Base-by-base conservation (phyloP, 1,139 yeast genomes). In the Nakaseomyces delphensis region DNA sequence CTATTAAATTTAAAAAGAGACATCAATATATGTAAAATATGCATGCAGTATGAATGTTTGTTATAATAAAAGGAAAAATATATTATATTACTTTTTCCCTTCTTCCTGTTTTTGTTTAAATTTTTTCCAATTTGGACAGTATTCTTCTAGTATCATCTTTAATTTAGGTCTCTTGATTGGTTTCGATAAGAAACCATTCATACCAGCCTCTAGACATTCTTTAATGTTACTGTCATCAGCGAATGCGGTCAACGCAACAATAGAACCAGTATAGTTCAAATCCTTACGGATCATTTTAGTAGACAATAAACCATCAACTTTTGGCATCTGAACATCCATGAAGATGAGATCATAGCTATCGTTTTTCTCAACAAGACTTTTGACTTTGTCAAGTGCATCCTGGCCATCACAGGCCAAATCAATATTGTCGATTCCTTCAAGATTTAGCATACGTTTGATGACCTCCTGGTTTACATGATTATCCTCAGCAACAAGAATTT, bases 251-350 rank as follows among this genome's bases (percentile, higher is more conserved):
- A 91, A 68, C 0, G 97, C 97, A 40, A 91, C 87, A 46, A 91
- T 87, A 0, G 96, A 96, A 20, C 75, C 73, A 0, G 67, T 66
- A 59, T 75, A 87, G 3, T 75, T 72, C 44, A 84, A 64, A 40
- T 80, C 78, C 24, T 73, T 66, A 40, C 96, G 70, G 36, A 91
- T 83, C 59, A 74, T 69, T 52, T 70, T 74, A 0, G 96, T 85
- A 1, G 97, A 95, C 25, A 77, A 69, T 36, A 89, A 65, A 1
- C 98, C 98, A 60, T 87, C 95, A 51, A 85, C 72, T 52, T 76
- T 79, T 2, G 97, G 98, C 98, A 91, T 91, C 62, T 87, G 96
- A 41, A 91, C 86, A 64, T 91, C 98, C 97, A 91, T 89, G 57
- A 91, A 83, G 6, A 91, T 76, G 43, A 91, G 65, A 55, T 84